Conservation (phyloP, 306 rosid species). For the Acacia melanoxylon region DNA sequence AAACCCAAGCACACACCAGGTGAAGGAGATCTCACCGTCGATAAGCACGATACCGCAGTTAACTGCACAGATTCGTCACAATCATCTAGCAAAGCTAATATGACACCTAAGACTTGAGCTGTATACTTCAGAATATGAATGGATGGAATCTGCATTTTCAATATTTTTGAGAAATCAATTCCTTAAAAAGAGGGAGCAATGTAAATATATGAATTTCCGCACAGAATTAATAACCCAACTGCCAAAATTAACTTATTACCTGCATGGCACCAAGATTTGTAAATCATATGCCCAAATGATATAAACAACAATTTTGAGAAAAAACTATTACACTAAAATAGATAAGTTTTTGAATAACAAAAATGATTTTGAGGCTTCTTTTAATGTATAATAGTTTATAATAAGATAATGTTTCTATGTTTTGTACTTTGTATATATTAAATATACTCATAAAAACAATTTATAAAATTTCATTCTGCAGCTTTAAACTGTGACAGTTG, state of each 20-base stretch:
- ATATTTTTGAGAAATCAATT: slow-evolving; percentile 31
- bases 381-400: neutral
- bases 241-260: slow-evolving; percentile 18
- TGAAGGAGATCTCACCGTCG: slow-evolving; percentile 54
- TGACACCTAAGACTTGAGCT: slow-evolving; percentile 84
- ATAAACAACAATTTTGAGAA: slow-evolving; percentile 1
- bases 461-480: neutral
- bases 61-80: slow-evolving; percentile 85
- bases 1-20: neutral
- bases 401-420: neutral
- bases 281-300: neutral
- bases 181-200: slow-evolving; percentile 9
- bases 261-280: slow-evolving; percentile 18
- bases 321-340: neutral
- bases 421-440: neutral
- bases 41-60: slow-evolving; percentile 90
- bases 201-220: neutral
- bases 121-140: slow-evolving; percentile 76
- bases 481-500: neutral
- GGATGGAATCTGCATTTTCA: slow-evolving; percentile 72
- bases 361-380: neutral
- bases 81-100: slow-evolving; percentile 91
- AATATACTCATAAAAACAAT: neutral
- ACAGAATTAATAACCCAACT: slow-evolving; percentile 3
- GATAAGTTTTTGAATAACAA: slow-evolving; percentile 1